These are phyloP conservation scores for Zanthoxylum bungeanum DNA, from an alignment of 345 rosid genomes.

Conservation along the genomic window DNA sequence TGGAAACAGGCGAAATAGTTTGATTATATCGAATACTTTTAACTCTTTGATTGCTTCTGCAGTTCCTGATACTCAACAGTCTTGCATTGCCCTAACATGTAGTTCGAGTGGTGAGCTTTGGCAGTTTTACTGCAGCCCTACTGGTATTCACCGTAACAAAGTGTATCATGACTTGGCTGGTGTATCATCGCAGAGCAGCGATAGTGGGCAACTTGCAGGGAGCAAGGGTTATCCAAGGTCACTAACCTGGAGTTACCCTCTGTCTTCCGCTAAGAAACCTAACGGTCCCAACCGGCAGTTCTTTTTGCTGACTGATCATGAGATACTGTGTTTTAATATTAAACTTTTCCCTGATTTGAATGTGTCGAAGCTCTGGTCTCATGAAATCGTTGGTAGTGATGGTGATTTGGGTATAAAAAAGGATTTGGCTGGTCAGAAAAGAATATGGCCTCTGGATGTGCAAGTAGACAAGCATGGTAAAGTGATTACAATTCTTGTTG, in stretches of 20 bases:
- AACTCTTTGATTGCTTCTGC: constrained; percentile 71
- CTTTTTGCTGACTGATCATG: constrained; percentile 69
- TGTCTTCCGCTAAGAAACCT: constrained; percentile 32
- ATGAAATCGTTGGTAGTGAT: constrained; percentile 76
- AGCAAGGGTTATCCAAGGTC: constrained; percentile 82
- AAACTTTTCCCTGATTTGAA: constrained; percentile 38
- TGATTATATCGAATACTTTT: constrained; percentile 33
- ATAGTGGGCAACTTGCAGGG: constrained; percentile 27
- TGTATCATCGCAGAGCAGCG: constrained; percentile 37
- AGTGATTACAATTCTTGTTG: constrained; percentile 80
- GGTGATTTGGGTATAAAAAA: constrained; percentile 80
- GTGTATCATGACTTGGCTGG: constrained; percentile 29
- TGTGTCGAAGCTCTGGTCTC: constrained; percentile 67
- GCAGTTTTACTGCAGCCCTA: constrained; percentile 64
- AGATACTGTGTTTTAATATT: constrained; percentile 61
- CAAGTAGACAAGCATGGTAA: constrained; percentile 77
- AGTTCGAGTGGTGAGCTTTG: constrained; percentile 72
- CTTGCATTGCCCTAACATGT: constrained; percentile 67
- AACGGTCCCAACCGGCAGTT: constrained; percentile 45
- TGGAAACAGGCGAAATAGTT: constrained; percentile 33
- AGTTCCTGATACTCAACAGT: constrained; percentile 28
- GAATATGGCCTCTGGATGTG: constrained; percentile 87
- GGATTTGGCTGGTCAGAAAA: constrained; percentile 91
- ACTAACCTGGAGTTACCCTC: constrained; percentile 54
- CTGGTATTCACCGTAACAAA: constrained; percentile 37